These are phyloP conservation scores for Nitzschia putrida DNA, from an alignment of 108 stramenopile species.

Conservation along the genomic window DNA sequence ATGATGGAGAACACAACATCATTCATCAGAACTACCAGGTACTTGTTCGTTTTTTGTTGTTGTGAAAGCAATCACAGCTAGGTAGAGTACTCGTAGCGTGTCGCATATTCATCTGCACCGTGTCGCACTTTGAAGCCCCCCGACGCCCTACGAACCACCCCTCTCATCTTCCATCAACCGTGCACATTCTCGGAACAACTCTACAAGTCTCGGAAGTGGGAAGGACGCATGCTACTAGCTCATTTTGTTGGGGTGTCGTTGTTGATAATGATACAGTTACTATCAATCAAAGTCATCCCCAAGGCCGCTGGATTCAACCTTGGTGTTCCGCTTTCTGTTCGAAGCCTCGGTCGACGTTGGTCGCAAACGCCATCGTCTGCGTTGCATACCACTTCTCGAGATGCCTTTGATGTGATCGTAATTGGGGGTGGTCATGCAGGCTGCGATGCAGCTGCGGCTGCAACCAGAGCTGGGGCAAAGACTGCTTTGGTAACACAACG, in stretches of 20 bases:
- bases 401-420: constrained; percentile 85
- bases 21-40: too few species aligned
- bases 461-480: constrained; percentile 89
- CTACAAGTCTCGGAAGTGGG: too few species aligned
- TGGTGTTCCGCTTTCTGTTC: neutral
- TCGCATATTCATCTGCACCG: too few species aligned
- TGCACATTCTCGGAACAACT: too few species aligned
- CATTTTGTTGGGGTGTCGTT: neutral
- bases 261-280: neutral
- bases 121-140: too few species aligned
- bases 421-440: constrained; percentile 99
- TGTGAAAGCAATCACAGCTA: too few species aligned
- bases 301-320: neutral
- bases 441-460: constrained; percentile 94
- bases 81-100: too few species aligned
- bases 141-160: too few species aligned
- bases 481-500: constrained; percentile 93
- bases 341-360: neutral
- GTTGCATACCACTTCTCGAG: neutral
- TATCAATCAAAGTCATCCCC: neutral
- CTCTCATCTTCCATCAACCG: too few species aligned
- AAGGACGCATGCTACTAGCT: too few species aligned
- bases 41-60: too few species aligned
- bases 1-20: too few species aligned
- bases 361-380: neutral